Evolutionary conservation across 768 basidiomycete species (phyloP), one percentile per base, ranked within the genome.

Genomic region (Suillus subaureus): DNA sequence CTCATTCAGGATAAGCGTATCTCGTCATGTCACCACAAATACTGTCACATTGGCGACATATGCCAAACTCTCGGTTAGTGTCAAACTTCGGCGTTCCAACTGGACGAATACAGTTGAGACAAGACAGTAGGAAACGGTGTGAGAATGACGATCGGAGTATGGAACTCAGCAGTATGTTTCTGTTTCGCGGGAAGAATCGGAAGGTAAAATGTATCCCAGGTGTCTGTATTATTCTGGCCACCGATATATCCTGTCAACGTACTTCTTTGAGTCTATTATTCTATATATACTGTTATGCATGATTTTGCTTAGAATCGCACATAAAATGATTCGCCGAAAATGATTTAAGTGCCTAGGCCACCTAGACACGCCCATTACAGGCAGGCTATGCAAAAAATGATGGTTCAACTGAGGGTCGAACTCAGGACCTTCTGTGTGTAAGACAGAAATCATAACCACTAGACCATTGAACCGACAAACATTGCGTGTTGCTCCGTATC

Each of bases 371-470:
- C 31, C 31, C 2, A 33, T 33, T 33, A 33, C 6, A 33, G 5
- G 21, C 12, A 49, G 2, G 51, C 4, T 28, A 4, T 16, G 39
- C 58, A 70, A 73, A 74, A 69, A 77, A 73, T 68, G 71, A 43
- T 85, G 84, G 82, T 70, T 80, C 81, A 83, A 78, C 75, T 77
- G 75, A 77, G 75, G 75, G 67, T 77, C 77, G 75, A 77, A 77
- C 75, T 77, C 75, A 77, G 75, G 75, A 77, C 75, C 75, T 77
- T 77, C 75, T 77, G 75, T 77, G 75, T 77, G 75, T 77, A 77
- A 83, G 83, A 84, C 81, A 82, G 81, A 84, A 79, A 83, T 82
- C 81, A 84, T 84, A 84, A 84, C 83, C 83, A 83, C 83, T 84
- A 84, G 81, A 81, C 83, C 81, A 85, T 82, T 84, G 83, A 80